Base-by-base conservation (phyloP, 306 rosid species). In the Hylodesmum podocarpum region DNA sequence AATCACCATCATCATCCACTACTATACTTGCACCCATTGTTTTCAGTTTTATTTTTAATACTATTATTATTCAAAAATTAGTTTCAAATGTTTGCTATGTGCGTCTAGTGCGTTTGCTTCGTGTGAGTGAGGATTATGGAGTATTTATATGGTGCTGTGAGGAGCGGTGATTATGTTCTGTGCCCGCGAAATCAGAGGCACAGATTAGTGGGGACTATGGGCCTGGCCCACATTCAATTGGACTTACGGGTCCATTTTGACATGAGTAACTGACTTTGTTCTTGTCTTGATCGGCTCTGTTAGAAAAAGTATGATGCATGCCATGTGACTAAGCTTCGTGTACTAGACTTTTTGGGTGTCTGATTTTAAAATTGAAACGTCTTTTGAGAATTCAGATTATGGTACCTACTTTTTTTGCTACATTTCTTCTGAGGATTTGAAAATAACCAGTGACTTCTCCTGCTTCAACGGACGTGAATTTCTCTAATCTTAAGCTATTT, bases 151-250 rank as follows among this genome's bases (percentile, higher is more conserved):
- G 8, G 58, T 49, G 63, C 50, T 13, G 46, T 8, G 41, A 64
- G 6, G 37, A 40, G 31, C 21, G 6, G 34, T 40, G 80, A 68
- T 41, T 33, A 16, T 34, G 44, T 57, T 2, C 34, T 49, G 70
- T 31, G 59, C 9, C 40, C 70, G 96, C 98, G 94, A 87, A 89
- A 94, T 89, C 82, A 72, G 77, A 87, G 97, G 97, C 91, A 80
- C 41, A 65, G 84, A 83, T 86, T 79, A 55, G 86, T 82, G 83
- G 80, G 76, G 77, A 15, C 68, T 43, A 51, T 28, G 11, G 34
- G 21, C 16, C 7, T 55, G 79, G 85, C 62, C 66, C 89, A 37
- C 25, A 1, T n/a, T n/a, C 1, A 4, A 6, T 9, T 66, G 15
- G 53, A 34, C 65, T 43, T 64, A 31, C 57, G 79, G 81, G 82